A percentile compares a stretch with the other conserved stretches of the same genome.
Evolutionary conservation across 1,284 basidiomycete genomes (phyloP).

Genomic region (Hymenochaete sp.): DNA sequence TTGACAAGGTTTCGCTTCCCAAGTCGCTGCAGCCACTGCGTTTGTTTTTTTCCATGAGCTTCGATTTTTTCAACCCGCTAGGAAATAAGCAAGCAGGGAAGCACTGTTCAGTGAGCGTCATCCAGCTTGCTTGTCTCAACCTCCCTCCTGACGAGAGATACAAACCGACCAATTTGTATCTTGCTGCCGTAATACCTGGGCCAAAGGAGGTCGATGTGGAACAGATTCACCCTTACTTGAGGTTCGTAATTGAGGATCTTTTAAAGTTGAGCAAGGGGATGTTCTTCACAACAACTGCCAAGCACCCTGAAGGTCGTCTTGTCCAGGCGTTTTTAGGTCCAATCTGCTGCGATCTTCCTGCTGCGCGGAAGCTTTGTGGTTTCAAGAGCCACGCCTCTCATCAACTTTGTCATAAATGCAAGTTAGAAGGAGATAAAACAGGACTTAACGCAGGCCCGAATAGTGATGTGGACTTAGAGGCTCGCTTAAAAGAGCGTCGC

Average conservation of each 20-base stretch:
- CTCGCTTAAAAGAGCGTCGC: too few species aligned
- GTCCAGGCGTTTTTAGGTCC: neutral
- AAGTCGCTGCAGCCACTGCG: too few species aligned
- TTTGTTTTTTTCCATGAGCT: too few species aligned
- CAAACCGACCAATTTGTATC: constrained; percentile 23
- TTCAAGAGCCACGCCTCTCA: constrained; percentile 11
- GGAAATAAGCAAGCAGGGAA: too few species aligned
- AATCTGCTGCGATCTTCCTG: constrained; percentile 27
- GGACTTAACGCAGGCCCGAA: too few species aligned
- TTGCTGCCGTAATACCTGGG: constrained; percentile 24
- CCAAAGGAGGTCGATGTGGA: constrained; percentile 22
- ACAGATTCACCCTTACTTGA: constrained; percentile 26
- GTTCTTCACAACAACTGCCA: constrained; percentile 20
- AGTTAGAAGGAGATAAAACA: too few species aligned
- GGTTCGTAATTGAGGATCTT: constrained; percentile 26
- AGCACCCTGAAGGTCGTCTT: constrained; percentile 20
- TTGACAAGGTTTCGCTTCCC: too few species aligned
- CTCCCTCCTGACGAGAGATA: constrained; percentile 25
- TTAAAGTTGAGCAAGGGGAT: constrained; percentile 24
- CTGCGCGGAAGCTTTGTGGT: constrained; percentile 24
- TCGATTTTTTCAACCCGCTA: too few species aligned
- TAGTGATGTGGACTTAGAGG: constrained; percentile 11
- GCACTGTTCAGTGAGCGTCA: too few species aligned
- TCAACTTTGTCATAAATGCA: constrained; percentile 21
- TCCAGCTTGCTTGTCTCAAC: constrained; percentile 28